Evolutionary conservation across 306 rosid genomes (phyloP), one percentile per base, ranked within the genome.

Genomic region (Gastrolobium bilobum): DNA sequence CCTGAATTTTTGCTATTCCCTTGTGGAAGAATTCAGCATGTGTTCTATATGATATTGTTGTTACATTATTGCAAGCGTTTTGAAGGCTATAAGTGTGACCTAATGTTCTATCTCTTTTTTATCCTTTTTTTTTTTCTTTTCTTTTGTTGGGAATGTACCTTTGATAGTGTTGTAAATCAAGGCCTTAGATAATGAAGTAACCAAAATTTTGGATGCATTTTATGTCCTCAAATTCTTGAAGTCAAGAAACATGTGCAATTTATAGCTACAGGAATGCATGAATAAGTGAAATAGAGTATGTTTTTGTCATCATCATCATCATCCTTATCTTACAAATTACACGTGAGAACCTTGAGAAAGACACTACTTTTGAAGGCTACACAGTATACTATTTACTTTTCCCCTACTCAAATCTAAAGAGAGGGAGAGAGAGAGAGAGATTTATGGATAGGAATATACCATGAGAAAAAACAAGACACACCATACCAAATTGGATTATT

Each of bases 301-400:
- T 69, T 40, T 60, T 40, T 53, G 54, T 75, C 54, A 47, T 69
- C 75, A 79, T 65, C 73, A 63, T 75, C 54, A 47, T 69, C 75
- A 79, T 65, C 73, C 81, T 76, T 73, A 38, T 79, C 81, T 67
- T 57, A 77, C 70, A 77, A 81, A 83, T 68, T 68, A 76, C 88
- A 81, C 82, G 84, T 69, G 84, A 60, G 83, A 79, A 80, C 40
- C 65, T 70, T 79, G 86, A 83, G 73, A 86, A 88, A 88, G 89
- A 79, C 61, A n/a, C 40, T 52, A 73, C 79, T 80, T 85, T 84
- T 79, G 73, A 59, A 79, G 80, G 79, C 70, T 37, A 66, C 46
- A 43, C 59, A 40, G 65, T 43, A 64, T 15, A 34, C 71, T 68
- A 47, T 74, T 53, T 77, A 51, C 85, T 83, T 90, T 77, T 70